Base-by-base conservation (phyloP, 768 basidiomycete species). In the Termitomyces sp. region DNA sequence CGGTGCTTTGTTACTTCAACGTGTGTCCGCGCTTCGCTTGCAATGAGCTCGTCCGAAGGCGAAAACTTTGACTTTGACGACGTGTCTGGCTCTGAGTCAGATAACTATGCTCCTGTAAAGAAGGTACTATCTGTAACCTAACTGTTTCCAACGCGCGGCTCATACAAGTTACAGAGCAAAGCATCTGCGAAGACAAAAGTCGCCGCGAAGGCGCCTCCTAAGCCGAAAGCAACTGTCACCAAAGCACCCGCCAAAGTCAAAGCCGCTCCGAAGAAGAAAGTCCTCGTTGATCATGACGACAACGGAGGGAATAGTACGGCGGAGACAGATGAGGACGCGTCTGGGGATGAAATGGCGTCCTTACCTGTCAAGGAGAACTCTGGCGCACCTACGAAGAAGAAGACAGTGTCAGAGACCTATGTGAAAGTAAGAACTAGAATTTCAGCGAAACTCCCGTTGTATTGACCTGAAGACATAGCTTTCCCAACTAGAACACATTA, bases 401-500 rank as follows among this genome's bases (percentile, higher is more conserved):
- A 96, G 77, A 90, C 85, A 13, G 92, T 90, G 2, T 92, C 92
- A 7, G 92, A 98, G 67, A 94, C 82, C 37, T 96, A 95, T 68
- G 87, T 86, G 53, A 95, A 94, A 82, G 94, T 92, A 48, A 63
- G 80, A 65, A 29, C 42, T 34, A 39, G 60, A 12, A 15, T 24
- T 39, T 39, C 18, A 24, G 20, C 5, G 36, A 20, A n/a, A 45
- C 37, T 26, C 37, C n/a, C 39, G 26, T 22, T 9, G 5, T 33
- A 16, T 44, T 48, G 36, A 50, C 12, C 26, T 12, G 13, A 18
- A 34, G 26, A 34, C 55, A 22, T 63, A 99, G 96, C 83, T 98
- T 50, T 85, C 92, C 1, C 95, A 94, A 86, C 77, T 96, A 31
- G 94, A 99, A 69, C 97, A 98, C 65, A 92, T 94, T 67, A 76